Percentiles rank a stretch among this genome's conserved stretches.
These are phyloP conservation scores for Globisporangium emineosum DNA, from an alignment of 352 stramenopile genomes.

Conservation along the genomic window DNA sequence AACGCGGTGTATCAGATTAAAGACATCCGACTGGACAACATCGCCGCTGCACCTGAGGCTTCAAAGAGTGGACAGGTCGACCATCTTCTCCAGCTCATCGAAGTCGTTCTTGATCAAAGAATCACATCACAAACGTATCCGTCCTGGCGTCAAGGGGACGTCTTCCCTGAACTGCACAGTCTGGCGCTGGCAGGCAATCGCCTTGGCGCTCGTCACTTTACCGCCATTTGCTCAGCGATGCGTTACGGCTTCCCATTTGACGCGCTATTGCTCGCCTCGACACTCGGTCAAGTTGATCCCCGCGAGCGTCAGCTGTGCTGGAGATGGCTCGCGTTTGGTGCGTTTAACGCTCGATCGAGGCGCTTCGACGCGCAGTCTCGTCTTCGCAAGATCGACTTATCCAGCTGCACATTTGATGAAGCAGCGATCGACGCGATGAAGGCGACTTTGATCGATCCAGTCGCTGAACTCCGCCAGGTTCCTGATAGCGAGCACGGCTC, in stretches of 20 bases:
- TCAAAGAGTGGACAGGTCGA: neutral
- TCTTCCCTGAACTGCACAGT: neutral
- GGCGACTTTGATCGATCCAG: neutral
- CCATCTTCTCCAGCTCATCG: neutral
- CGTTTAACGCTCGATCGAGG: neutral
- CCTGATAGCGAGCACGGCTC: neutral
- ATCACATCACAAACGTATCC: neutral
- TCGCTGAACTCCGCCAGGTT: neutral
- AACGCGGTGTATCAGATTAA: neutral
- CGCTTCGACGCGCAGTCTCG: neutral
- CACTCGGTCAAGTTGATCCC: neutral
- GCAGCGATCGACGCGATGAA: neutral
- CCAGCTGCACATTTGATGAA: neutral
- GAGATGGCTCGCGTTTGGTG: conserved; percentile 9
- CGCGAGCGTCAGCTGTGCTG: neutral
- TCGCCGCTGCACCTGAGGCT: neutral
- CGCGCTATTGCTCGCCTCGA: neutral
- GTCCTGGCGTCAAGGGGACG: neutral
- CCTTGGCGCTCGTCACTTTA: neutral
- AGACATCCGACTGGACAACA: neutral
- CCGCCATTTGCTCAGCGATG: neutral
- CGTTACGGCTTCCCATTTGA: neutral
- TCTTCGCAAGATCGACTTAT: neutral
- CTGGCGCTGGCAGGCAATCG: neutral
- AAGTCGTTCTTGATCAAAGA: neutral